A percentile compares a stretch with the other conserved stretches of the same genome.
phyloP scores from a whole-genome alignment of 805 yeast species.

The Ogataea zsoltii region DNA sequence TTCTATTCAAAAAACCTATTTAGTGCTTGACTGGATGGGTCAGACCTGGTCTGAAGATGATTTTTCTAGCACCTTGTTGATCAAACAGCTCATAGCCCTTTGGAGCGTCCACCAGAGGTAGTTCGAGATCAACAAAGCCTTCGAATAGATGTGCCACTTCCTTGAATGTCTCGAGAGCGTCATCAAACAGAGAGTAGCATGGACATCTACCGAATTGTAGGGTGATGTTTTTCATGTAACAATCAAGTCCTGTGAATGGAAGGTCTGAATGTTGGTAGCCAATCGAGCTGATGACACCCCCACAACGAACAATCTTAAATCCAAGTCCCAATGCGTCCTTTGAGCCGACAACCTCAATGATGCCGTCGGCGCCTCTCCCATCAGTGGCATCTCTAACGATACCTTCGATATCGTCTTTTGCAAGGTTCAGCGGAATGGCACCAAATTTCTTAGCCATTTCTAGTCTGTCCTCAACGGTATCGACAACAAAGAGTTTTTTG shows the following conservation, averaged over 20 bases:
- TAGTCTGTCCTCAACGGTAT: constrained; percentile 48
- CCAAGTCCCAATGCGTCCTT: constrained; percentile 51
- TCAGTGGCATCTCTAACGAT: constrained; percentile 40
- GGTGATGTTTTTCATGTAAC: constrained; percentile 56
- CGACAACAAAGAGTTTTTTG: constrained; percentile 46
- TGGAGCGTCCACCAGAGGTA: constrained; percentile 45
- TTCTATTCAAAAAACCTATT: too few relatives aligned
- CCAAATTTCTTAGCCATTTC: constrained; percentile 41
- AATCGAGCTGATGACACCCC: constrained; percentile 57
- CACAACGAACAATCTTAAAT: constrained; percentile 54
- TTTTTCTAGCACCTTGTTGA: constrained; percentile 53
- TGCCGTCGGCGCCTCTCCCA: constrained; percentile 59
- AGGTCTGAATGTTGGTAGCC: constrained; percentile 62
- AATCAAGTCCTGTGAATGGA: constrained; percentile 58
- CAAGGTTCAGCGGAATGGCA: constrained; percentile 48
- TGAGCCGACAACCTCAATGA: constrained; percentile 61
- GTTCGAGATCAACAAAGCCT: constrained; percentile 51
- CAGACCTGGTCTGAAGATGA: constrained; percentile 40
- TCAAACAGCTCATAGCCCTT: constrained; percentile 54
- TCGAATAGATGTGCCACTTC: constrained; percentile 44
- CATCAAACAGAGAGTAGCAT: constrained; percentile 54
- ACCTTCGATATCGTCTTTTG: constrained; percentile 39
- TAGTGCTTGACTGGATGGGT: constrained; percentile 11
- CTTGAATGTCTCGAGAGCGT: constrained; percentile 50
- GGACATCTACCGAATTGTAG: constrained; percentile 67